Evolutionary conservation across 305 asterid genomes (phyloP), one percentile per base, ranked within the genome.

Genomic region (Salvia sclarea): DNA sequence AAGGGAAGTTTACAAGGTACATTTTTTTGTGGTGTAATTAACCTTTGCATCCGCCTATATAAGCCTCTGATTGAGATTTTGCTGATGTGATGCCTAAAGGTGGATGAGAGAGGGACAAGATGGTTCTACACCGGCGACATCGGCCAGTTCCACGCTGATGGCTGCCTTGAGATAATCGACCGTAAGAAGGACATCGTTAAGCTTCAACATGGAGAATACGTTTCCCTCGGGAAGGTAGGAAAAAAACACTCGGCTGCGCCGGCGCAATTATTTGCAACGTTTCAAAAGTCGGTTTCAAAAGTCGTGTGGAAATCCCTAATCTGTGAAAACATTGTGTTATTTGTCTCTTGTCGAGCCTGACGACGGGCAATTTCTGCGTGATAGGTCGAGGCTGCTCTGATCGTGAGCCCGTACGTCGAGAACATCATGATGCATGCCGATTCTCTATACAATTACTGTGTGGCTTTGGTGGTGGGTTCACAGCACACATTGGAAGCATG

Each of bases 131-230:
- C 97, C 0, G 99, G 99, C 54, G 99, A 94, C 65, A 66, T 94
- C 31, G 99, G 99, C 43, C 92, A 80, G 64, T 86, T 91, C 84
- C 99, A 94, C 44, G 76, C 73, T 0, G 95, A 94, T 75, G 98
- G 99, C 53, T 94, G 99, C 82, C 89, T 94, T 56, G 96, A 94
- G 85, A 94, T 94, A 52, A 85, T 94, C 43, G 99, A 94, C 70
- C 98, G 97, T 61, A 94, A 85, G 79, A 94, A 94, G 82, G 99
- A 89, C 74, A 94, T 91, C 9, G 96, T 91, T 14, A 94, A 94
- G 71, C 97, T 94, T 76, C 98, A 91, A 80, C 99, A 94, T 33
- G 99, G 98, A 59, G 99, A 94, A 79, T 94, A 94, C 64, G 99
- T 94, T 22, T 94, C 99, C 43, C 82, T 91, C 22, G 98, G 99